These are phyloP conservation scores for Fusarium cicatricum DNA, from an alignment of 2,329 filamentous ascomycete genomes.

Conservation along the genomic window DNA sequence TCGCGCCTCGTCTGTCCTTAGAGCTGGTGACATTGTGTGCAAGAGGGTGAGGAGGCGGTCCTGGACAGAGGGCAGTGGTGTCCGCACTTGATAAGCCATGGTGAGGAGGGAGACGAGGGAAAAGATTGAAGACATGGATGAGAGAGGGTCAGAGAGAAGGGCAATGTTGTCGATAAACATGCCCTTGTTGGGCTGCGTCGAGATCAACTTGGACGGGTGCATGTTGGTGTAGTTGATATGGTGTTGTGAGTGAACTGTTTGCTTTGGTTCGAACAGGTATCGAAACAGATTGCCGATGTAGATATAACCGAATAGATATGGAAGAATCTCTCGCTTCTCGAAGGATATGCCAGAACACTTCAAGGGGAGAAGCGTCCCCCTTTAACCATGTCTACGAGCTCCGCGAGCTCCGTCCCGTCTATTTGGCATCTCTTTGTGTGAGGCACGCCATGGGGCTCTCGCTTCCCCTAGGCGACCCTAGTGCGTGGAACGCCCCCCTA, in stretches of 20 bases:
- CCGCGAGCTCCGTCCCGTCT: constrained; percentile 15
- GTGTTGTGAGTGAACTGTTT: constrained; percentile 8
- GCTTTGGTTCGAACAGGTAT: not conserved
- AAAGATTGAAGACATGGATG: constrained; percentile 43
- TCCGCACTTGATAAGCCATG: constrained; percentile 44
- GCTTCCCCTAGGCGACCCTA: constrained; percentile 9
- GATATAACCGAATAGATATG: constrained; percentile 11
- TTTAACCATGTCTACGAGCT: constrained; percentile 33
- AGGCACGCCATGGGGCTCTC: constrained; percentile 23
- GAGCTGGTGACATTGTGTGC: constrained; percentile 43
- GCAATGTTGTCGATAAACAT: constrained; percentile 43
- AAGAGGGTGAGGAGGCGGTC: constrained; percentile 47
- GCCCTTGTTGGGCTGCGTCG: constrained; percentile 30
- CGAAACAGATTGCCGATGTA: not conserved
- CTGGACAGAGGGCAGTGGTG: constrained; percentile 37
- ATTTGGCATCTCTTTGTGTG: constrained; percentile 1
- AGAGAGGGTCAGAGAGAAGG: constrained; percentile 44
- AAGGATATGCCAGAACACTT: constrained; percentile 22
- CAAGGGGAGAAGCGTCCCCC: constrained; percentile 25
- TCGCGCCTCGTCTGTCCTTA: constrained; percentile 14
- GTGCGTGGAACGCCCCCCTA: constrained; percentile 1
- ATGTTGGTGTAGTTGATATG: constrained; percentile 17
- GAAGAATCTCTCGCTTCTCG: constrained; percentile 24
- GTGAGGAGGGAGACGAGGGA: constrained; percentile 47
- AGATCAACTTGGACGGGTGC: constrained; percentile 37